Evolutionary conservation across 306 rosid genomes (phyloP).

Genomic region (Pterocarpus macrocarpus): DNA sequence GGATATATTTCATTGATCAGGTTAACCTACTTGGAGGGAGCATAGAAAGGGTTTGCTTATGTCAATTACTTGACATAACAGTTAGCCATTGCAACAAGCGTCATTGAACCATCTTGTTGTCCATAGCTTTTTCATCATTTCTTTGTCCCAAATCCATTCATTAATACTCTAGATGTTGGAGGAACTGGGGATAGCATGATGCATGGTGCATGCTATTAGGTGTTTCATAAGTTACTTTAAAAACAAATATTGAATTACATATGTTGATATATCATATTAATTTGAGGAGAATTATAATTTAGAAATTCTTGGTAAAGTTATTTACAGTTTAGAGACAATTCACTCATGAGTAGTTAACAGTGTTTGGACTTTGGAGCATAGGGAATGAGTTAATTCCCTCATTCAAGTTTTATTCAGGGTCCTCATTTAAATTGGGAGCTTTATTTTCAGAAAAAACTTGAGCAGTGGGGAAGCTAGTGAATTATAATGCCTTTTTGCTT

Average conservation of each 20-base stretch:
- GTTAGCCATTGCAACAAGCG: conserved; percentile 9
- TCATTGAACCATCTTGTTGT: background rate
- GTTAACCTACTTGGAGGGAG: background rate
- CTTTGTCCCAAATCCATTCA: background rate
- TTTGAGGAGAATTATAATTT: background rate
- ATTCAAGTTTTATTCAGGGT: no score
- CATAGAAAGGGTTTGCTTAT: background rate
- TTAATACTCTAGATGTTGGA: background rate
- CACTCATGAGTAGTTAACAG: no score
- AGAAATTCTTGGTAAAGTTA: no score
- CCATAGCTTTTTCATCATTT: background rate
- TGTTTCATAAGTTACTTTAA: background rate
- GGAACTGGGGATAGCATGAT: background rate
- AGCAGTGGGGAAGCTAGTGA: no score
- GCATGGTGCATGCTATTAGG: background rate
- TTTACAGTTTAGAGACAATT: no score
- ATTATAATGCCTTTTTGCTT: background rate
- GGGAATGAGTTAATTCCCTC: no score
- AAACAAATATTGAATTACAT: background rate
- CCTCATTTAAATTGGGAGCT: no score
- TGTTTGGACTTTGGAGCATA: no score
- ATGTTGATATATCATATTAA: background rate
- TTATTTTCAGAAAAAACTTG: no score
- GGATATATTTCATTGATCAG: conserved; percentile 8
- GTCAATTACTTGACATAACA: background rate